phyloP scores from a whole-genome alignment of 1,284 basidiomycete species.

The Apiotrichum sp. region DNA sequence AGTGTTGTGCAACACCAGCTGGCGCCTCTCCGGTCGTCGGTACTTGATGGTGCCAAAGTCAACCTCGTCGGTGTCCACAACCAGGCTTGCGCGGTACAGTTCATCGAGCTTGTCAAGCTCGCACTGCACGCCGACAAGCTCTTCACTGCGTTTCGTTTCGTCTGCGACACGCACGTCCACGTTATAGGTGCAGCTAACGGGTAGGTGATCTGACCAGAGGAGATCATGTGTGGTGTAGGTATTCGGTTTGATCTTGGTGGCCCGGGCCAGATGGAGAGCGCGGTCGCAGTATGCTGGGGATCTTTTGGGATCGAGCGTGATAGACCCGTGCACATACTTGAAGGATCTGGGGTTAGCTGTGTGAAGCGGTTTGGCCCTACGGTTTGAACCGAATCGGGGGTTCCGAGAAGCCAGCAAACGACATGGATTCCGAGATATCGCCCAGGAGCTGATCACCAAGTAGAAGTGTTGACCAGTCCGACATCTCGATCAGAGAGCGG shows the following conservation, averaged over 20 bases:
- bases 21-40: slow-evolving; percentile 16
- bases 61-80: slow-evolving; percentile 49
- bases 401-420: slow-evolving; percentile 35
- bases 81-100: slow-evolving; percentile 50
- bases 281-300: slow-evolving; percentile 42
- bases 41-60: slow-evolving; percentile 42
- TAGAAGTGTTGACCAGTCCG: slow-evolving; percentile 29
- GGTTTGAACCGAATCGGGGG: slow-evolving; percentile 33
- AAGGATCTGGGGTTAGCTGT: slow-evolving; percentile 26
- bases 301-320: slow-evolving; percentile 33
- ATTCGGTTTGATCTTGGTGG: slow-evolving; percentile 13
- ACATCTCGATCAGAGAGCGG: slow-evolving; percentile 23
- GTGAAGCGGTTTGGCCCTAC: slow-evolving; percentile 13
- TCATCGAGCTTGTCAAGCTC: slow-evolving; percentile 48
- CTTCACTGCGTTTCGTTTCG: slow-evolving; percentile 31
- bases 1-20: slow-evolving; percentile 27
- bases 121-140: slow-evolving; percentile 38
- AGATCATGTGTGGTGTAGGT: slow-evolving; percentile 32
- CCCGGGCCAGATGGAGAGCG: slow-evolving; percentile 21
- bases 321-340: slow-evolving; percentile 41
- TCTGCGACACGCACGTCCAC: slow-evolving; percentile 26
- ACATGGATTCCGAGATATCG: slow-evolving; percentile 32
- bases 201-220: slow-evolving; percentile 42
- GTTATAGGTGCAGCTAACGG: slow-evolving; percentile 25
- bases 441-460: slow-evolving; percentile 34